Percentiles rank a stretch among this genome's conserved stretches.
Conservation (phyloP, 306 rosid species). For the Parietaria judaica region DNA sequence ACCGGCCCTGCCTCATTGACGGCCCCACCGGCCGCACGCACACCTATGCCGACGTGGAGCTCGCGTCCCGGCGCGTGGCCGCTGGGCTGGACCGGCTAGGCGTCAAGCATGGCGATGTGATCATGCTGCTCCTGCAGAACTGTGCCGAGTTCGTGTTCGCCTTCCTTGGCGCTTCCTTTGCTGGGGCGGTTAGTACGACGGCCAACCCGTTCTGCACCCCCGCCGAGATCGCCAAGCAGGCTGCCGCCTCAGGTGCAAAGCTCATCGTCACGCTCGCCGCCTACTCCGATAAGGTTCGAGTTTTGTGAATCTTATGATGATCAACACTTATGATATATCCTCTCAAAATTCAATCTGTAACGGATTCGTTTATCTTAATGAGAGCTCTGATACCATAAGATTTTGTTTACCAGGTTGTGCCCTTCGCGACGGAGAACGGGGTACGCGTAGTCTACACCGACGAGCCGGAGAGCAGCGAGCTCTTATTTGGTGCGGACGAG, state of each 20-base stretch:
- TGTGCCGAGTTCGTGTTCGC: slow-evolving; percentile 53
- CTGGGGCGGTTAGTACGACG: slow-evolving; percentile 54
- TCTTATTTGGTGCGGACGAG: slow-evolving; percentile 27
- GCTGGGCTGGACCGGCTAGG: slow-evolving; percentile 53
- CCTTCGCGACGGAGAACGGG: not conserved
- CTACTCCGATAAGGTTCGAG: slow-evolving; percentile 37
- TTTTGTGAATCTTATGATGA: no score
- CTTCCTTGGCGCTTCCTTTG: slow-evolving; percentile 52
- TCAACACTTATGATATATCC: no score
- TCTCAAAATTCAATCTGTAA: no score
- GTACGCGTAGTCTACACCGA: slow-evolving; percentile 35
- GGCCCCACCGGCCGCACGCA: slow-evolving; percentile 36
- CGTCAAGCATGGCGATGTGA: slow-evolving; percentile 43
- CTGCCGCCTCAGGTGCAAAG: slow-evolving; percentile 32
- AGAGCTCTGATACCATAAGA: no score
- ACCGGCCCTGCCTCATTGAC: slow-evolving; percentile 67
- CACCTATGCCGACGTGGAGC: slow-evolving; percentile 47
- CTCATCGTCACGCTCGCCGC: slow-evolving; percentile 40
- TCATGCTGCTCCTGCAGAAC: slow-evolving; percentile 76
- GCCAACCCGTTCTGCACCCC: slow-evolving; percentile 60
- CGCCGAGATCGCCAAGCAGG: slow-evolving; percentile 51
- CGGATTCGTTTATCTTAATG: no score
- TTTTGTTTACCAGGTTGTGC: slow-evolving; percentile 15
- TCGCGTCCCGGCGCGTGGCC: slow-evolving; percentile 38
- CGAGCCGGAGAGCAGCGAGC: slow-evolving; percentile 8